Evolutionary conservation across 1,284 basidiomycete genomes (phyloP), one percentile per base, ranked within the genome.

Genomic region (Meira miltonrushii): DNA sequence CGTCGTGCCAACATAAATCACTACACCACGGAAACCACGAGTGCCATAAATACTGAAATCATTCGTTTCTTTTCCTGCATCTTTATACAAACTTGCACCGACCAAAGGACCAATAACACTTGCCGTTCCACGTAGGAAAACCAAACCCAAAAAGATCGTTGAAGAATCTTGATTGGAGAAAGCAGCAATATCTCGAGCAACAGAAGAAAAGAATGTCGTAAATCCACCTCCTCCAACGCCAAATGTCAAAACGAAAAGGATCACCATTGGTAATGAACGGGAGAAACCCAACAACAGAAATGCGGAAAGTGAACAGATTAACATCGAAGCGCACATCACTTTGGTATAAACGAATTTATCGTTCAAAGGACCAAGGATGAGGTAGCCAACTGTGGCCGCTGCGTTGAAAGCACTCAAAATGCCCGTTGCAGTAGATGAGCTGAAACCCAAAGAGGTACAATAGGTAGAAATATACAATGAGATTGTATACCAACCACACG

Each of bases 361-460:
- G 33, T 66, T 62, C 11, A 72, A 60, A 38, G 59, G 60, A 39
- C 69, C 70, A 4, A 59, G 55, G 21, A 61, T 33, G 13, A 69
- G 58, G 39, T 68, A 69, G n/a, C 68, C 69, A 37, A 72, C 17
- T 5, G 63, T 60, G 0, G 68, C 67, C 0, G 67, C 57, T 1
- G 69, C 71, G 53, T 74, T 74, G 63, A 72, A 72, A 15, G 62
- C 64, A 0, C 69, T 67, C 1, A 73, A 63, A 8, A 73, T 55
- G 23, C 59, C 71, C 0, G 68, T 73, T 1, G 69, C 62, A 0
- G 67, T 51, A 10, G 66, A 55, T 43, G 59, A 39, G 47, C 48
- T 57, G 39, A 68, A 64, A 23, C 71, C 71, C 55, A 71, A 65
- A 1, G 68, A 65, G 2, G 59, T 56, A 23, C 60, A 52, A 43